Evolutionary conservation across 805 yeast species (phyloP), one percentile per base, ranked within the genome.

Genomic region (Teunomyces stri): DNA sequence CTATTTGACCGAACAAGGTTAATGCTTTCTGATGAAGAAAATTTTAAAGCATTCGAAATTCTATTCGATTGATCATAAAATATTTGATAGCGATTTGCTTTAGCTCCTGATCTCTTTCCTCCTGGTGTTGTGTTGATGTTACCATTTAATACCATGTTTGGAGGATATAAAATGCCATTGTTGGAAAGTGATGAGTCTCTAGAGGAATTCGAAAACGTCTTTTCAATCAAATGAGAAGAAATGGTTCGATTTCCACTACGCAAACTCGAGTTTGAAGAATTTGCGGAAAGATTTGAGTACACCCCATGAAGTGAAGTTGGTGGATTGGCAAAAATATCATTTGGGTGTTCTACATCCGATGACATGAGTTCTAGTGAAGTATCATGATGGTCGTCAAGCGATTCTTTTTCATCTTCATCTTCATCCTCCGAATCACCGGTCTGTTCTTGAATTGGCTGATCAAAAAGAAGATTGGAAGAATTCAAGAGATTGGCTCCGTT

Each of bases 41-140:
- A 43, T 46, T 72, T 73, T 49, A 77, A 56, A 1, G 80, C 79
- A 57, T 65, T 71, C 1, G 76, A 68, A n/a, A 76, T 61, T 34
- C 70, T 62, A 42, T 61, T 62, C 6, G 76, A 70, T 51, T 72
- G 76, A 50, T 75, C 76, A 50, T 77, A 75, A 56, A 75, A 74
- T 10, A 69, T 66, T 56, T 77, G 79, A 51, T 76, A 78, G 43
- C 80, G 61, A 25, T 60, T 62, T 1, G 80, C 80, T 43, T 71
- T 68, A 13, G 79, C 79, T 29, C 62, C 71, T 12, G 68, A 69
- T 54, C 64, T 64, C 56, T 64, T 65, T 1, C 52, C 49, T 4
- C 59, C 46, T 2, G 65, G 61, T 1, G 61, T 58, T 5, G 52
- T 42, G 35, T 46, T 57, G 27, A 28, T 16, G n/a, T 43, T 25